phyloP scores from a whole-genome alignment of 345 rosid species.

The Arabidopsis thaliana region TAIR10.1 NC_003074.8:8986001-8986500 shows the following conservation, averaged over 20 bases:
- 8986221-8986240: slow-evolving; percentile 41
- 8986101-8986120: slow-evolving; percentile 34
- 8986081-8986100: slow-evolving; percentile 20
- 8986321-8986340: neutral
- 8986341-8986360: neutral
- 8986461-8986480: neutral
- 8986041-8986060: too few relatives aligned
- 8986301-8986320: neutral
- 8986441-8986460: neutral
- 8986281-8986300: slow-evolving; percentile 33
- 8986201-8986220: slow-evolving; percentile 35
- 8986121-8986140: slow-evolving; percentile 6
- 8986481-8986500: slow-evolving; percentile 5
- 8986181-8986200: slow-evolving; percentile 21
- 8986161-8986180: slow-evolving; percentile 32
- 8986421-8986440: neutral
- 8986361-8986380: too few relatives aligned
- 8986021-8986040: too few relatives aligned
- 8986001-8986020: too few relatives aligned
- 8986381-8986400: neutral
- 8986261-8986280: slow-evolving; percentile 4
- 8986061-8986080: neutral
- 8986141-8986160: slow-evolving; percentile 1
- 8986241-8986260: slow-evolving; percentile 46
- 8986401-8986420: neutral